Evolutionary conservation across 2,329 filamentous ascomycete genomes (phyloP).

Genomic region (Colletotrichum sp.): DNA sequence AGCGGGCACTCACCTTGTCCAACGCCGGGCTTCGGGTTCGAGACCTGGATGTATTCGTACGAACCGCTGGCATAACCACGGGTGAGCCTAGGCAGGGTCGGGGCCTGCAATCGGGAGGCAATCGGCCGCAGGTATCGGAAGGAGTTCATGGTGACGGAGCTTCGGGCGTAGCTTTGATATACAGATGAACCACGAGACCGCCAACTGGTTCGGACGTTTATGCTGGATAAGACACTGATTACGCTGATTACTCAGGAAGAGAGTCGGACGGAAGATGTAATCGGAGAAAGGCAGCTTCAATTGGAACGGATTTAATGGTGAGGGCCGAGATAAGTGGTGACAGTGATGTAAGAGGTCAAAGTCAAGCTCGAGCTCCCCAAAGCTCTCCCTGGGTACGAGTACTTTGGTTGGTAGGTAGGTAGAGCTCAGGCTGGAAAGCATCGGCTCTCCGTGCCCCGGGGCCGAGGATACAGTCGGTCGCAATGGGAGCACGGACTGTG

Average conservation of each 20-base stretch:
- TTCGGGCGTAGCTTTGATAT: background rate
- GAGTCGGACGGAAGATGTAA: background rate
- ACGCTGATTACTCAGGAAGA: background rate
- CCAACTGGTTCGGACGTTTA: background rate
- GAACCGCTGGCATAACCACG: constrained; percentile 53
- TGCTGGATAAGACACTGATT: background rate
- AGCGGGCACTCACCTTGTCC: constrained; percentile 71
- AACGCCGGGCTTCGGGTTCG: constrained; percentile 85
- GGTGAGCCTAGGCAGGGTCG: constrained; percentile 61
- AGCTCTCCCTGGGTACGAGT: background rate
- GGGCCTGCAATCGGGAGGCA: constrained; percentile 63
- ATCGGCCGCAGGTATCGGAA: constrained; percentile 65
- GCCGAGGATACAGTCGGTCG: constrained; percentile 28
- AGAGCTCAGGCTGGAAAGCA: constrained; percentile 28
- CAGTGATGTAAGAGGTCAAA: constrained; percentile 8
- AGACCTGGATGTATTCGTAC: constrained; percentile 85
- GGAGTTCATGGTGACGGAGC: constrained; percentile 49
- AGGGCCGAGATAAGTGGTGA: background rate
- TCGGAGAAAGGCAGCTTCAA: background rate
- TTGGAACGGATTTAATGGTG: background rate
- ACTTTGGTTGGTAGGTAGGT: background rate
- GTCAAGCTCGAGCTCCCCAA: constrained; percentile 1
- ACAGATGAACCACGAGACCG: background rate
- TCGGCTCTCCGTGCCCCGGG: constrained; percentile 30
- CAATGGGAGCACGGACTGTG: background rate